Evolutionary conservation across 2,329 filamentous ascomycete species (phyloP).

Genomic region (Ophiostoma novo-ulmi): DNA sequence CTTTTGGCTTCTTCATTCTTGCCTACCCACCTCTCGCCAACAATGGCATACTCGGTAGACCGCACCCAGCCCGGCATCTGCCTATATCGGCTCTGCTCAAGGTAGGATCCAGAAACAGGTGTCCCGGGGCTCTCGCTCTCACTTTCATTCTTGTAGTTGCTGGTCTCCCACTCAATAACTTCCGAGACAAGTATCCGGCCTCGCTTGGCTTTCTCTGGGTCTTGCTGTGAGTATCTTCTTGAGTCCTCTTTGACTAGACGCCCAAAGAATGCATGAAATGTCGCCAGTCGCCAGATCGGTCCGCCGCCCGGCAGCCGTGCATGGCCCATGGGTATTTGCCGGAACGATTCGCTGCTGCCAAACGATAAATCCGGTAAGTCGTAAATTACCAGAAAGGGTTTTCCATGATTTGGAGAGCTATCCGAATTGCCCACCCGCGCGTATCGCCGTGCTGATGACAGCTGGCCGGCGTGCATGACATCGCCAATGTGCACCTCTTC

Average conservation of each 20-base stretch:
- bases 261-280: slow-evolving; percentile 14
- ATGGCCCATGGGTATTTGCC: slow-evolving; percentile 24
- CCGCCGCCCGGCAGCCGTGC: slow-evolving; percentile 26
- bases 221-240: background rate
- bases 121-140: background rate
- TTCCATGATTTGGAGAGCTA: background rate
- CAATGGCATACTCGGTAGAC: slow-evolving; percentile 9
- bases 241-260: background rate
- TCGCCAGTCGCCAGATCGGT: slow-evolving; percentile 23
- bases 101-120: slow-evolving; percentile 12
- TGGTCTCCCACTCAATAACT: background rate
- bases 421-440: slow-evolving; percentile 10
- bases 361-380: slow-evolving; percentile 17
- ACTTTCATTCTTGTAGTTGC: background rate
- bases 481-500: slow-evolving; percentile 29
- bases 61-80: slow-evolving; percentile 10
- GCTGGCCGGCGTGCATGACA: slow-evolving; percentile 26
- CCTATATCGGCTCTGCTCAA: slow-evolving; percentile 8
- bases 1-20: background rate
- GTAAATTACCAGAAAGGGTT: slow-evolving; percentile 26
- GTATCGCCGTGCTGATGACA: slow-evolving; percentile 27
- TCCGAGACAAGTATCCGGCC: background rate
- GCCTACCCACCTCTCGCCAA: background rate
- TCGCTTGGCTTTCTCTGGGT: background rate
- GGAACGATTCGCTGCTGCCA: slow-evolving; percentile 22